Base-by-base conservation (phyloP, 2,329 filamentous ascomycete species). In the Fusarium temperatum region DNA sequence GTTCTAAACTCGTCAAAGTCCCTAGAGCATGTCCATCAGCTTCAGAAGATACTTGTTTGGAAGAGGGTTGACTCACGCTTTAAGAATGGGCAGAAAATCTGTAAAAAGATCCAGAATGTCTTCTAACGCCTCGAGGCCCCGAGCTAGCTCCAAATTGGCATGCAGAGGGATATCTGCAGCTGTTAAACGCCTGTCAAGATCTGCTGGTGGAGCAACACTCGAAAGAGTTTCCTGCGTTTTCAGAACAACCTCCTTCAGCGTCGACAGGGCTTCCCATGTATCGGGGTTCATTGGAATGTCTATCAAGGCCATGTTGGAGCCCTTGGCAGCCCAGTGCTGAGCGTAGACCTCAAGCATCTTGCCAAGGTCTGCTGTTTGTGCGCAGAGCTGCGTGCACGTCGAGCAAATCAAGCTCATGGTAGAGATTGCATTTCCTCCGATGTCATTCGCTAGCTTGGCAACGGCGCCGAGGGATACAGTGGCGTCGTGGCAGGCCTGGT, bases 1-100 rank as follows among this genome's bases (percentile, higher is more conserved):
- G 70, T 74, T 15, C 60, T 51, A 2, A 75, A 75, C 30, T 72
- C 72, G 15, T 78, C 44, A 24, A 66, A 78, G 15, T 78, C 77
- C 18, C 77, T 78, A 1, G 2, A 5, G 1, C 3, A 11, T 4
- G 8, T 14, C 1, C 6, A 3, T 58, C 24, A 66, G 17, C 38
- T 13, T 28, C 10, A 13, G 6, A 30, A 30, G 11, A 13, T 30
- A 30, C 28, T 30, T 30, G 12, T 30, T 30, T 30, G 28, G 10
- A 8, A 5, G 7, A 2, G 4, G 6, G 1, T 18, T n/a, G 5
- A 55, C 77, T 73, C 14, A 74, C 77, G 54, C 71, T 63, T 72
- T 76, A 2, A 78, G 22, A 13, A 75, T 78, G 0, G 77, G 77
- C 6, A 78, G 36, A 24, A 78, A 75, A 3, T 70, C 67, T 5